These are phyloP conservation scores for Tulasnella calospora DNA, from an alignment of 768 basidiomycete genomes.

Conservation along the genomic window DNA sequence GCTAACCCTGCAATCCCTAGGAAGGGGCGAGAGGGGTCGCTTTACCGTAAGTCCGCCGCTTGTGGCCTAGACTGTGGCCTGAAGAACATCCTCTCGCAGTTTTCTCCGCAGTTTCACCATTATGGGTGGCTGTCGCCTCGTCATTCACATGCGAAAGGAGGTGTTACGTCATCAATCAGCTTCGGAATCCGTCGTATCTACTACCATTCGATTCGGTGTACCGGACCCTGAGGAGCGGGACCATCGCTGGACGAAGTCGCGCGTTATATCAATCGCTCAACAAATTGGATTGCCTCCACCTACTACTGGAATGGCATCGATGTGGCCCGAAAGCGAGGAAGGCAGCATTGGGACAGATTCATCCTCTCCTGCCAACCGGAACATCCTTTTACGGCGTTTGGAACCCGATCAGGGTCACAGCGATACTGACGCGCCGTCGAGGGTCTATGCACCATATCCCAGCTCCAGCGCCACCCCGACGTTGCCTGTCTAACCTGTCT, in stretches of 20 bases:
- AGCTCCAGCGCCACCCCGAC: neutral
- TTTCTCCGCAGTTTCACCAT: slow-evolving; percentile 8
- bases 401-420: neutral
- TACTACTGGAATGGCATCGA: neutral
- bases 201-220: neutral
- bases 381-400: neutral
- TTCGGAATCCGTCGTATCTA: neutral
- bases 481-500: neutral
- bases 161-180: neutral
- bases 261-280: neutral
- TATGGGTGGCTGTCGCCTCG: slow-evolving; percentile 18
- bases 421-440: neutral
- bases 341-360: neutral
- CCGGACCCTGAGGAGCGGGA: neutral
- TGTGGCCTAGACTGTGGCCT: neutral
- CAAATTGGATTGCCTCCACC: slow-evolving; percentile 1
- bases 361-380: neutral
- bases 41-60: slow-evolving; percentile 3
- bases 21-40: neutral
- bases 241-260: neutral
- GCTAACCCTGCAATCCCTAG: neutral
- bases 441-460: neutral
- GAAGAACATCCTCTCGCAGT: neutral
- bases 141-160: slow-evolving; percentile 15
- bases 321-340: neutral